phyloP scores from a whole-genome alignment of 192 early-diverging fungal genomes.

The Coemansia umbellata region DNA sequence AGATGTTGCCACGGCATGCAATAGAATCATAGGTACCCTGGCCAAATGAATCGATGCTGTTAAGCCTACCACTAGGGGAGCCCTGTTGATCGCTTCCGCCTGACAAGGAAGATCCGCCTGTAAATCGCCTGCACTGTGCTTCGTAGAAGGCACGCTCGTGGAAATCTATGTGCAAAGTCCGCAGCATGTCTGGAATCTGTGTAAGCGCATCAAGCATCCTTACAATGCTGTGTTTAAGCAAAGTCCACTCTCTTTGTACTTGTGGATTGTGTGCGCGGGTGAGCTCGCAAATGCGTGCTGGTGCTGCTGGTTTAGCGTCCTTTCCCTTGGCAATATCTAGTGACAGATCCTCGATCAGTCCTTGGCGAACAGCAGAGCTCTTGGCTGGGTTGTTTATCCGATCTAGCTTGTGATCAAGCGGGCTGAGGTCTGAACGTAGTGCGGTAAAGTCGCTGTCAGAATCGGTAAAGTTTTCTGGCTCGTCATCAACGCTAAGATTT shows the following conservation, averaged over 20 bases:
- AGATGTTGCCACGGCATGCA: conserved; percentile 23
- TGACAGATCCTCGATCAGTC: conserved; percentile 4
- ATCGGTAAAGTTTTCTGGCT: conserved; percentile 5
- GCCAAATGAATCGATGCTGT: neutral
- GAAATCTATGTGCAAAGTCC: conserved; percentile 35
- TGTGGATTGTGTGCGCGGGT: conserved; percentile 40
- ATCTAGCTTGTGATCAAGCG: conserved; percentile 20
- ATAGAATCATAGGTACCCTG: neutral
- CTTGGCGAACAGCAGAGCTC: conserved; percentile 6
- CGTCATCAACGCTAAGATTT: conserved; percentile 3
- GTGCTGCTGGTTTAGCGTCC: neutral
- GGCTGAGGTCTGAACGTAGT: conserved; percentile 28
- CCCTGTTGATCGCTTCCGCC: neutral
- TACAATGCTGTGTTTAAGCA: conserved; percentile 39
- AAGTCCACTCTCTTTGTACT: conserved; percentile 38
- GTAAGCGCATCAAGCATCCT: conserved; percentile 45
- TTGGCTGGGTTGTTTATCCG: conserved; percentile 20
- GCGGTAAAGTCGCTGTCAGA: conserved; percentile 17
- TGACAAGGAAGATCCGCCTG: neutral
- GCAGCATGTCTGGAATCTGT: conserved; percentile 46
- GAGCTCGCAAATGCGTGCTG: conserved; percentile 31
- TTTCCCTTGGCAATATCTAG: neutral
- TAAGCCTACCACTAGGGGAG: neutral
- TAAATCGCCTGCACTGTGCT: neutral
- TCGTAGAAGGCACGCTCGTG: conserved; percentile 33